phyloP scores from a whole-genome alignment of 2,329 filamentous ascomycete species.

The Colletotrichum paranaense region DNA sequence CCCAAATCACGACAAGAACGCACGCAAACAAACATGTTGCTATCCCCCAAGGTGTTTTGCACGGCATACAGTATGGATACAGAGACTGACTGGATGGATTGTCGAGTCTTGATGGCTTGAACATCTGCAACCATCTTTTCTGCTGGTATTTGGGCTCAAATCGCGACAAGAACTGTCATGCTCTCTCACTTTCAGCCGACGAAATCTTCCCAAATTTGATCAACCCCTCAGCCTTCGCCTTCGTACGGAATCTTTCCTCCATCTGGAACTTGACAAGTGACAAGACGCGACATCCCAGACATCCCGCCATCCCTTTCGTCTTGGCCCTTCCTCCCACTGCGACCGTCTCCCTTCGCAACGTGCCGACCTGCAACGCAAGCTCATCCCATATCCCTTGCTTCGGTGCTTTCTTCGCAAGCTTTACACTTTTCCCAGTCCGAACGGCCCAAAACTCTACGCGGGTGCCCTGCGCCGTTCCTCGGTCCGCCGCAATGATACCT shows the following conservation, averaged over 20 bases:
- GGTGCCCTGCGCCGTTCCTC: neutral
- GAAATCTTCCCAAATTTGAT: neutral
- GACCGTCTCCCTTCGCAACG: neutral
- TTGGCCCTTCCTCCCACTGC: neutral
- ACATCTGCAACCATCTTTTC: neutral
- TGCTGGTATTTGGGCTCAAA: neutral
- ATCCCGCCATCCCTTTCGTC: conserved; percentile 6
- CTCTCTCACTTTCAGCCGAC: neutral
- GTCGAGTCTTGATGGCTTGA: neutral
- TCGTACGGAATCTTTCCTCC: conserved; percentile 1
- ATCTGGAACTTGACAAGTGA: conserved; percentile 33
- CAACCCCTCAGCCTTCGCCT: neutral
- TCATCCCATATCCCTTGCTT: conserved; percentile 15
- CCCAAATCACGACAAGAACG: neutral
- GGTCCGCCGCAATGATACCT: neutral
- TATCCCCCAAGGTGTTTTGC: neutral
- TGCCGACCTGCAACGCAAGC: neutral
- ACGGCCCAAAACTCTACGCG: neutral
- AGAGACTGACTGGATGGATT: neutral
- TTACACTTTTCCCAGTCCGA: neutral
- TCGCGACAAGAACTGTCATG: neutral
- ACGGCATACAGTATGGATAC: neutral
- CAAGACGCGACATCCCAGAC: conserved; percentile 28
- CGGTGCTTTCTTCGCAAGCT: neutral
- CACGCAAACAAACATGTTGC: neutral